Base-by-base conservation (phyloP, 164 flowering plant species). In the Amborella trichopoda region DNA sequence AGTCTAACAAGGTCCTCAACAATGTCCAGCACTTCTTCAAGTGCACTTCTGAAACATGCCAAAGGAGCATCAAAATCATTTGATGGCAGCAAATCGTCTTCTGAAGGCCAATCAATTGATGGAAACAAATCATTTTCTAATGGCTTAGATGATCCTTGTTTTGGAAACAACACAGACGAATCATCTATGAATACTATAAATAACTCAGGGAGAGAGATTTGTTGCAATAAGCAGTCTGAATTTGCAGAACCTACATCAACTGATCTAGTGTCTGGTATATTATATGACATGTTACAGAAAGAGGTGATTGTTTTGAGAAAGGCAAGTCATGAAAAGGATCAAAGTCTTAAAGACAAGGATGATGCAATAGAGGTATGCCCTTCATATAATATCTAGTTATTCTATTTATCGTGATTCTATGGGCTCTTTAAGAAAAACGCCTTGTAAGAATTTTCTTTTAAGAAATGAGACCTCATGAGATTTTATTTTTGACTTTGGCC, bases 281-380 rank as follows among this genome's bases (percentile, higher is more conserved):
- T 65, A 9, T 56, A 65, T 52, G 69, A 60, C 24, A 21, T 60
- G 42, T 26, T 65, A 23, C 69, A 64, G 47, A 64, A 59, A 38
- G 68, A 65, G 46, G 69, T 65, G 1, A 50, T 65, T 33, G 23
- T 55, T 38, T 49, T 65, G 50, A 55, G 69, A 24, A 65, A 65
- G 44, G 49, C 58, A 1, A 6, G 61, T 8, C 59, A 48, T 42
- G 69, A 65, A 13, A 60, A 55, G 44, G 68, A 58, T 40, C 59
- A 58, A 32, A 58, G 53, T 28, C 44, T 64, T 23, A 64, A 55
- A 42, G 66, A 60, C 43, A 61, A 61, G 49, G 70, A 61, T 48
- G 51, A 57, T 49, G 70, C 63, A 0, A 61, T 66, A n/a, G 66
- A 66, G 70, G 70, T 66, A 28, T 28, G 17, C 9, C n/a, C 6